phyloP scores from a whole-genome alignment of 805 yeast species.

The Suhomyces faveliae region DNA sequence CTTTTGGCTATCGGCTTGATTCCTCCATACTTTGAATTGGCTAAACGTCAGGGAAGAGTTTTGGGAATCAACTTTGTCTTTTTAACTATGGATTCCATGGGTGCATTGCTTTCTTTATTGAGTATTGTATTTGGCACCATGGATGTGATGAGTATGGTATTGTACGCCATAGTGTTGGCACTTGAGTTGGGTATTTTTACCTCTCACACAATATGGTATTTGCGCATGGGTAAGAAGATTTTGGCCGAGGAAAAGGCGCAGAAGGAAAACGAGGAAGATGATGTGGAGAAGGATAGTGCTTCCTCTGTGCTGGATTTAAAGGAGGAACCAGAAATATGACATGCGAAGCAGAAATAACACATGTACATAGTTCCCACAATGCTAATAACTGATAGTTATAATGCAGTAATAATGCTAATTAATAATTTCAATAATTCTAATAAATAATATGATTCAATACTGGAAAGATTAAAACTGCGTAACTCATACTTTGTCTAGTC shows the following conservation, averaged over 20 bases:
- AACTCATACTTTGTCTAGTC: no score
- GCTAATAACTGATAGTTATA: neutral
- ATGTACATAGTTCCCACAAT: neutral
- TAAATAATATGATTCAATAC: no score
- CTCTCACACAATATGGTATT: constrained; percentile 69
- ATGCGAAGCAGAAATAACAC: neutral
- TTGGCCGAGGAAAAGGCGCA: constrained; percentile 26
- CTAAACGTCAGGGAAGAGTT: constrained; percentile 77
- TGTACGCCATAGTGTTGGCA: constrained; percentile 70
- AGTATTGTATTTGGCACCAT: constrained; percentile 54
- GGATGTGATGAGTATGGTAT: constrained; percentile 76
- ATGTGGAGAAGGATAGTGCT: neutral
- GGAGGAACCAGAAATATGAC: constrained; percentile 1
- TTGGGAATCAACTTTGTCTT: constrained; percentile 87
- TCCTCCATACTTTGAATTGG: constrained; percentile 86
- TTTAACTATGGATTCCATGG: constrained; percentile 69
- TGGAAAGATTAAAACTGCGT: no score
- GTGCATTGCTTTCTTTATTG: constrained; percentile 74
- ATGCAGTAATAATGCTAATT: no score
- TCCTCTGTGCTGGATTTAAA: neutral
- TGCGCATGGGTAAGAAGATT: constrained; percentile 30
- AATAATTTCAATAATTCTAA: no score
- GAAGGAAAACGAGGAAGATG: neutral
- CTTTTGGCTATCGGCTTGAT: constrained; percentile 73
- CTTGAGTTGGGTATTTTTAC: constrained; percentile 75